Evolutionary conservation across 1,139 yeast species (phyloP).

Genomic region (Debaryomycetaceae sp.): DNA sequence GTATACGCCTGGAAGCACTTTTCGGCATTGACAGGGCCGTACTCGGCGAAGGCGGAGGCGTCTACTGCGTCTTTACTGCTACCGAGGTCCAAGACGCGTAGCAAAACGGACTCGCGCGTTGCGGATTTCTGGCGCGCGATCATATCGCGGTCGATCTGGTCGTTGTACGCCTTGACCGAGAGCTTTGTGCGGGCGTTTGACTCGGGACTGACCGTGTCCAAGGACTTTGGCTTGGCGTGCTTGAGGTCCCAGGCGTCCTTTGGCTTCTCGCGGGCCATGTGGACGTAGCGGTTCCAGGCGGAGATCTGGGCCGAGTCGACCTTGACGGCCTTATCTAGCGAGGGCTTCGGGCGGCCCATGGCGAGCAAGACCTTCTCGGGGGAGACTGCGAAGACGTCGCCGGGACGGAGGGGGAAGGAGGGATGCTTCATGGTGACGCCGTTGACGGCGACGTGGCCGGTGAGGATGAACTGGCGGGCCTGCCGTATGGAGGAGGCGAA

Average conservation of each 20-base stretch:
- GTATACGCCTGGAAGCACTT: slow-evolving; percentile 24
- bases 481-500: slow-evolving; percentile 92
- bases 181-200: slow-evolving; percentile 1
- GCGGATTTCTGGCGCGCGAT: slow-evolving; percentile 28
- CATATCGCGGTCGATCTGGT: slow-evolving; percentile 20
- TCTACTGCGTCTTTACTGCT: slow-evolving; percentile 2
- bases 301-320: slow-evolving; percentile 62
- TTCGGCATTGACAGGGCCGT: slow-evolving; percentile 15
- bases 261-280: slow-evolving; percentile 47
- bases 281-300: slow-evolving; percentile 66
- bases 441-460: slow-evolving; percentile 79
- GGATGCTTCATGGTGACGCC: slow-evolving; percentile 74
- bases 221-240: slow-evolving; percentile 31
- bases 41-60: slow-evolving; percentile 11
- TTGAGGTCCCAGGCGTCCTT: slow-evolving; percentile 46
- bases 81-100: slow-evolving; percentile 21
- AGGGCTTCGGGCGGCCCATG: slow-evolving; percentile 75
- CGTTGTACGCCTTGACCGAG: slow-evolving; percentile 16
- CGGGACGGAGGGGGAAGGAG: slow-evolving; percentile 65
- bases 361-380: slow-evolving; percentile 85
- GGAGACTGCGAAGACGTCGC: slow-evolving; percentile 77
- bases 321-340: slow-evolving; percentile 52
- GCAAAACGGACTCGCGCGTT: slow-evolving; percentile 37
- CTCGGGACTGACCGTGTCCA: slow-evolving; percentile 14
- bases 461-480: slow-evolving; percentile 78